These are phyloP conservation scores for Diplodia sapinea DNA, from an alignment of 2,329 filamentous ascomycete species.

Conservation along the genomic window DNA sequence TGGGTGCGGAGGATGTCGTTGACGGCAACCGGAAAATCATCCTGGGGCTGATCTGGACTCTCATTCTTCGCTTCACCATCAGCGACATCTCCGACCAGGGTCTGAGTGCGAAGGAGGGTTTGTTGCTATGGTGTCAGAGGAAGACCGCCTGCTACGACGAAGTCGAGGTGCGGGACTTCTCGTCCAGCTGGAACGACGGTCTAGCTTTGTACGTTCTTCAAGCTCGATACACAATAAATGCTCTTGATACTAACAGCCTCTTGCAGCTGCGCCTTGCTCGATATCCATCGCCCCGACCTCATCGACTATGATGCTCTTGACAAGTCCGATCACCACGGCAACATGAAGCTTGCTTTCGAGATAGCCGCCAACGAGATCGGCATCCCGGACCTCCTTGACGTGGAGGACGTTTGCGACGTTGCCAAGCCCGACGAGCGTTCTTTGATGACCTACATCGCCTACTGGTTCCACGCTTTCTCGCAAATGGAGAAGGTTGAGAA, in stretches of 20 bases:
- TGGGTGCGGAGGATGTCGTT: constrained; percentile 96
- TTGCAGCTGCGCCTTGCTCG: constrained; percentile 78
- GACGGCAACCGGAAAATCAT: constrained; percentile 98
- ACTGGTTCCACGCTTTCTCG: constrained; percentile 99
- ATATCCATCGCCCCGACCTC: constrained; percentile 95
- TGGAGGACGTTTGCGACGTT: constrained; percentile 97
- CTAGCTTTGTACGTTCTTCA: constrained; percentile 72
- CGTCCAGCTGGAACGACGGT: constrained; percentile 94
- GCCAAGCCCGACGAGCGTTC: constrained; percentile 93
- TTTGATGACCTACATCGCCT: constrained; percentile 99
- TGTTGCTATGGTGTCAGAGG: constrained; percentile 95
- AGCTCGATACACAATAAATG: background rate
- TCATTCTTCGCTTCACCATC: constrained; percentile 97
- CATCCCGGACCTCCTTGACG: constrained; percentile 92
- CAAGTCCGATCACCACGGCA: constrained; percentile 90
- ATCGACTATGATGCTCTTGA: constrained; percentile 96
- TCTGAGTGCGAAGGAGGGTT: constrained; percentile 94
- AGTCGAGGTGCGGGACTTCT: constrained; percentile 94
- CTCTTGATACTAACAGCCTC: constrained; percentile 19
- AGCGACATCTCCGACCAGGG: constrained; percentile 98
- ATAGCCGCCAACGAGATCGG: constrained; percentile 96
- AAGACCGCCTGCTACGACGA: constrained; percentile 99
- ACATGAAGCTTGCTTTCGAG: constrained; percentile 98
- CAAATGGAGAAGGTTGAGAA: constrained; percentile 99
- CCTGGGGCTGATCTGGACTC: constrained; percentile 94